These are phyloP conservation scores for Eudorina sp. DNA, from an alignment of 139 green algal genomes.

Conservation along the genomic window DNA sequence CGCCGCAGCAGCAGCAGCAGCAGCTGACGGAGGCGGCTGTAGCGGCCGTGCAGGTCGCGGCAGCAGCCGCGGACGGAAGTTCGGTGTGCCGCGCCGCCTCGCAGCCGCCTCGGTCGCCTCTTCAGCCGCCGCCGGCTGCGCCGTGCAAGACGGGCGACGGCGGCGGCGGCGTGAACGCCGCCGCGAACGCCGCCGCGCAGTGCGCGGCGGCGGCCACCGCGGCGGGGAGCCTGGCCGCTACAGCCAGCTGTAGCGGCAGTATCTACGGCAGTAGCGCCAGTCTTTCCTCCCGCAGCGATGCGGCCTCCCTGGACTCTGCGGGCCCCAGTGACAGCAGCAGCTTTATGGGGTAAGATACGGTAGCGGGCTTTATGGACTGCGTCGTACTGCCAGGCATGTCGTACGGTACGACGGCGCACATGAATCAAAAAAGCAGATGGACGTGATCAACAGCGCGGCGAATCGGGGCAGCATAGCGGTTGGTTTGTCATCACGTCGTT, in stretches of 20 bases:
- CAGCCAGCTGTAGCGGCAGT: neutral
- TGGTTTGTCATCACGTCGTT: no score
- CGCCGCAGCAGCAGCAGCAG: neutral
- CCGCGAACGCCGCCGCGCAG: no score
- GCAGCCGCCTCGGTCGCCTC: neutral
- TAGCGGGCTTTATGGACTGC: no score
- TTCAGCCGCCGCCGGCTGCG: neutral
- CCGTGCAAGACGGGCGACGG: no score
- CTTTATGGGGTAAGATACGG: neutral
- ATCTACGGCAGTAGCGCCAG: conserved; percentile 21
- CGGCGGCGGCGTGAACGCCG: neutral
- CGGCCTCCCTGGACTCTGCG: neutral
- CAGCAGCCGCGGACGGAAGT: neutral
- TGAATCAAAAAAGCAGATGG: no score
- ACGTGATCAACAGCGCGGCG: neutral
- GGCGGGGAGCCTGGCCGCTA: no score
- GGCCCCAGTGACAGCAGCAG: conserved; percentile 24
- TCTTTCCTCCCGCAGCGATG: neutral
- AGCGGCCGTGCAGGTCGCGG: neutral
- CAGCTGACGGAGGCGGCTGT: neutral
- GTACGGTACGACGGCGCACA: no score
- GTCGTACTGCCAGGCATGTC: no score
- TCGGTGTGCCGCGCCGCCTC: neutral
- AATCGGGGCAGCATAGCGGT: neutral
- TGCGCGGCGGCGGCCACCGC: no score